Percentiles rank a stretch among this genome's conserved stretches.
phyloP scores from a whole-genome alignment of 495 filamentous ascomycete species.

The Pseudoneurospora amorphoporcata region DNA sequence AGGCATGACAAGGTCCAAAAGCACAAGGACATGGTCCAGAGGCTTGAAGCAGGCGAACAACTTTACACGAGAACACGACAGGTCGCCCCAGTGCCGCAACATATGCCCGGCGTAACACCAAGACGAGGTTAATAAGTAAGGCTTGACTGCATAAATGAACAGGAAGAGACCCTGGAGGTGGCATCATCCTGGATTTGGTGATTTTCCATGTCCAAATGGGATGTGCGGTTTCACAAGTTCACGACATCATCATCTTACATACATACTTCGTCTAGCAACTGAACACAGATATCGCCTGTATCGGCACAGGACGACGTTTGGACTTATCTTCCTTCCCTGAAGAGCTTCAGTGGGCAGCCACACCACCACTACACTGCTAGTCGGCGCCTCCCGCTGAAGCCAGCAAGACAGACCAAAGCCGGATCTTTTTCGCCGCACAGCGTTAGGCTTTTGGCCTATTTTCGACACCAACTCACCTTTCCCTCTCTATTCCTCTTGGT shows the following conservation, averaged over 20 bases:
- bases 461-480: not conserved
- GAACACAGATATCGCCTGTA: not conserved
- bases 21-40: not conserved
- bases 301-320: not conserved
- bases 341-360: not conserved
- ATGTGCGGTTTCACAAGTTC: not conserved
- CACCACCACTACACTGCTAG: not conserved
- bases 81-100: not conserved
- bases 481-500: not conserved
- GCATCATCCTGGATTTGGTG: not conserved
- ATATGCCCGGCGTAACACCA: not conserved
- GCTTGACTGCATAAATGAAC: not conserved
- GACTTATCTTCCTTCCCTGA: not conserved
- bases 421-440: not conserved
- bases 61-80: not conserved
- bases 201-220: not conserved
- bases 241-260: not conserved
- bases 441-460: not conserved
- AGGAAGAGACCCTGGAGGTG: not conserved
- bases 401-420: not conserved
- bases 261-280: not conserved
- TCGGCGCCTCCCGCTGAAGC: not conserved
- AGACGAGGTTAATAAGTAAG: not conserved
- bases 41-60: not conserved
- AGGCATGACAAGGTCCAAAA: not conserved